phyloP scores from a whole-genome alignment of 495 filamentous ascomycete species.

The Trichocladium antarcticum region DNA sequence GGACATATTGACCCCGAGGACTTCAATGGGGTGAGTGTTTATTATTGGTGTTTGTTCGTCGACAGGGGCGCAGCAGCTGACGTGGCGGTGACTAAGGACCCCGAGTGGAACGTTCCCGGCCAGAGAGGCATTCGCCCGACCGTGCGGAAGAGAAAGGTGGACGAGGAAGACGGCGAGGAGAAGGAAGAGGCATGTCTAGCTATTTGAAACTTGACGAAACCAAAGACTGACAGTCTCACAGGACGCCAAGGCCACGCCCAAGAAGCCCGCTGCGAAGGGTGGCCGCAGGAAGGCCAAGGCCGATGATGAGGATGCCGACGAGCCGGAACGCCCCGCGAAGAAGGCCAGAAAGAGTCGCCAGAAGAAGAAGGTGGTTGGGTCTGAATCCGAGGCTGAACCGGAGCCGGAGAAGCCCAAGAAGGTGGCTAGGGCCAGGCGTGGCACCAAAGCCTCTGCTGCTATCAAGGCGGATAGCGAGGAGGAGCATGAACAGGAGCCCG shows the following conservation, averaged over 20 bases:
- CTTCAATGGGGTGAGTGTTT: conserved; percentile 59
- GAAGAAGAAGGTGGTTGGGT: conserved; percentile 24
- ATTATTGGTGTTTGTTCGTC: not conserved
- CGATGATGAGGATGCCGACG: conserved; percentile 17
- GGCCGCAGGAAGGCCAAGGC: conserved; percentile 26
- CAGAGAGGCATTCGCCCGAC: conserved; percentile 46
- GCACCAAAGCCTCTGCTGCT: conserved; percentile 4
- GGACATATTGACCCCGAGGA: conserved; percentile 68
- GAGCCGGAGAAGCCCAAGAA: conserved; percentile 21
- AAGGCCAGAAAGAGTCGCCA: conserved; percentile 12
- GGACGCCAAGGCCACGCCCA: conserved; percentile 18
- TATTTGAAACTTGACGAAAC: not conserved
- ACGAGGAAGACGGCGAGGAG: conserved; percentile 16
- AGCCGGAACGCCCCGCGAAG: conserved; percentile 21
- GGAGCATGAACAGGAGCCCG: conserved; percentile 15
- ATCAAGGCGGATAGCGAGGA: conserved; percentile 7
- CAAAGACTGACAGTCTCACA: conserved; percentile 5
- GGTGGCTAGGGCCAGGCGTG: conserved; percentile 13
- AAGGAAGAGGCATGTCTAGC: conserved; percentile 19
- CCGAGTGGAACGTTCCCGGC: conserved; percentile 56
- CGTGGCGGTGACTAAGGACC: conserved; percentile 39
- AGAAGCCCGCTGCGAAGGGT: conserved; percentile 9
- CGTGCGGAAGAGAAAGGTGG: conserved; percentile 20
- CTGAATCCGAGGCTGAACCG: conserved; percentile 9
- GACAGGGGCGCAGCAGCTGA: conserved; percentile 10